Percentiles rank a stretch among this genome's conserved stretches.
phyloP scores from a whole-genome alignment of 331 rosid species.

The Arachis monticola region DNA sequence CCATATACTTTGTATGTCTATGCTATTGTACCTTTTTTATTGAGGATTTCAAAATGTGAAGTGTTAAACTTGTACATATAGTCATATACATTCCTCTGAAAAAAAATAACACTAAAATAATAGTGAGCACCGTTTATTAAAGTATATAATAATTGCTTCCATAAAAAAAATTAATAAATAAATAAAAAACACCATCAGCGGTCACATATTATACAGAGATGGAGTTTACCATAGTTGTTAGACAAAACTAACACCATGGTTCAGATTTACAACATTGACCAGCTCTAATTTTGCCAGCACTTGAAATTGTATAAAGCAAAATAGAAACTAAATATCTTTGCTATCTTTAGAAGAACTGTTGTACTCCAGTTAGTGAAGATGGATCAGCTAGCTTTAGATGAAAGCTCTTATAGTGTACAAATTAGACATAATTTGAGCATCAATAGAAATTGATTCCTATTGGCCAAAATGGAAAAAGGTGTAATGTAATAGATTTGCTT shows the following conservation, averaged over 20 bases:
- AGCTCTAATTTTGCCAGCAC: conserved; percentile 27
- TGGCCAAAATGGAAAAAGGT: background rate
- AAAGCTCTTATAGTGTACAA: conserved; percentile 21
- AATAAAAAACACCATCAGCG: conserved; percentile 21
- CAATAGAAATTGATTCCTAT: conserved; percentile 24
- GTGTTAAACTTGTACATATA: background rate
- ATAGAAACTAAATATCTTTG: conserved; percentile 29
- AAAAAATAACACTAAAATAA: background rate
- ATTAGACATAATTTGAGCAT: conserved; percentile 24
- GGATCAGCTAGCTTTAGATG: conserved; percentile 28
- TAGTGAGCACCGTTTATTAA: background rate
- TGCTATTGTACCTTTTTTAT: no score
- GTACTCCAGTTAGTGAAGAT: background rate
- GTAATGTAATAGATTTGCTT: background rate
- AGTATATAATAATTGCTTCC: background rate
- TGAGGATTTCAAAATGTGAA: no score
- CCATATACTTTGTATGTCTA: no score
- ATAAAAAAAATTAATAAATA: background rate
- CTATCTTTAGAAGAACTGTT: conserved; percentile 9
- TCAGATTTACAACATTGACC: conserved; percentile 34
- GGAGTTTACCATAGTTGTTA: conserved; percentile 25
- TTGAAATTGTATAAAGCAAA: conserved; percentile 12
- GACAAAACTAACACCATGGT: conserved; percentile 13
- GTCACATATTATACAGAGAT: conserved; percentile 23
- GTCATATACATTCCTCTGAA: background rate